Conservation (phyloP, 2,329 filamentous ascomycete genomes). For the Pyrenophora graminea region DNA sequence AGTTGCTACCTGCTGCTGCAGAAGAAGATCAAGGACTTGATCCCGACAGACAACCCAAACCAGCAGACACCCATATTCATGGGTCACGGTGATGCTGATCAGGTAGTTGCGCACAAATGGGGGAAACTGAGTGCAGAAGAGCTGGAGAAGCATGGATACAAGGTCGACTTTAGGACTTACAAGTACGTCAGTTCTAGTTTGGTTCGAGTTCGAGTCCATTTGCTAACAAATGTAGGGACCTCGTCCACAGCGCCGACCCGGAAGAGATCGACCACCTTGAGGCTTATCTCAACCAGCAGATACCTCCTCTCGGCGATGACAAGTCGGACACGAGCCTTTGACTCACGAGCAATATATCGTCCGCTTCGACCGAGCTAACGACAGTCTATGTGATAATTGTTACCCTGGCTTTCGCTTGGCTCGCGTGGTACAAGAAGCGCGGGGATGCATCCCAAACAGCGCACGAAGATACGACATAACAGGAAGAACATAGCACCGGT, state of each 20-base stretch:
- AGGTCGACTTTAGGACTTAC: conserved; percentile 78
- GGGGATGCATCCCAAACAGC: neutral
- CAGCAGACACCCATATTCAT: conserved; percentile 83
- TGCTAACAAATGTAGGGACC: conserved; percentile 55
- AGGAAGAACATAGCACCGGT: neutral
- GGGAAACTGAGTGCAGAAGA: conserved; percentile 69
- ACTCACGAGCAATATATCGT: conserved; percentile 22
- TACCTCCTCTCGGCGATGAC: conserved; percentile 55
- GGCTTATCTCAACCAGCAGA: conserved; percentile 58
- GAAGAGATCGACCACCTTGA: conserved; percentile 85
- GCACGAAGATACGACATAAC: neutral
- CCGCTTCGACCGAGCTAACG: conserved; percentile 15
- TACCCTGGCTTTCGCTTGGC: conserved; percentile 30
- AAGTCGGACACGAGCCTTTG: conserved; percentile 38
- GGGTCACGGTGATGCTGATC: conserved; percentile 82
- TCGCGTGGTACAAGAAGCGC: conserved; percentile 33
- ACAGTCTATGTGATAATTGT: conserved; percentile 33
- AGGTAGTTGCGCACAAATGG: conserved; percentile 70
- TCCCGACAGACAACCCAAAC: conserved; percentile 58
- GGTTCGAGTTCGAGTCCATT: too few species aligned
- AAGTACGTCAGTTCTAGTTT: conserved; percentile 54
- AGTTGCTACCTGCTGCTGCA: conserved; percentile 79
- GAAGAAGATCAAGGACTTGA: conserved; percentile 61
- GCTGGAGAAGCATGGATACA: conserved; percentile 70
- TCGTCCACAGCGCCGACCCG: conserved; percentile 76